Evolutionary conservation across 2,329 filamentous ascomycete genomes (phyloP), one percentile per base, ranked within the genome.

Genomic region (Dactylella cylindrospora): DNA sequence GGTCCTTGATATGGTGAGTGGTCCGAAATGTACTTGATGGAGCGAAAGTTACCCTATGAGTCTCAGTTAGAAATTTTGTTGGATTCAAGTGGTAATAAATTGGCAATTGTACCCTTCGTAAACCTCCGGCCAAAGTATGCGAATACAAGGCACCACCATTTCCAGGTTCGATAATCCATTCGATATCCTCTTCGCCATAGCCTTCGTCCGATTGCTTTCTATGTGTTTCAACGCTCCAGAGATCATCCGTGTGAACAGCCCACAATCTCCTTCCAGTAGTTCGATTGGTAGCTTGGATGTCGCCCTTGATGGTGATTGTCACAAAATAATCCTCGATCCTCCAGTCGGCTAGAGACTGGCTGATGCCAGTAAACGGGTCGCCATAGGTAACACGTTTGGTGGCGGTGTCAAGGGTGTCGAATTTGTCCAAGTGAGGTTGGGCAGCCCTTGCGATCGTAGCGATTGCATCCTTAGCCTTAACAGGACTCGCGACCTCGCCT

Each of bases 121-220:
- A 13, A 13, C 55, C 55, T 2, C 31, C 38, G 1, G 35, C 35
- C 1, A 49, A 35, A 7, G 55, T 53, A 26, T 61, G 35, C 8
- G 55, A 43, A 23, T 61, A 61, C 6, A 61, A 31, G 13, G 47
- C 44, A 6, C 55, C 55, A 25, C 55, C 55, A 20, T 61, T 61
- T 15, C 55, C 55, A 13, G 55, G 55, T 26, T 61, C 55, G 20
- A 61, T 61, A 36, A 61, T 53, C 55, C 55, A 61, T 31, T 61
- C 55, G 13, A 61, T 26, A 45, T 61, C 55, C 32, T 61, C 49
- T 6, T 36, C 17, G 5, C 44, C 49, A 10, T 35, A 13, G 22
- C 2, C 15, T 29, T 41, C 19, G 17, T 41, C 44, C 12, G 10
- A 31, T 1, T n/a, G 15, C 7, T 46, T 31, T 5, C 26, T 17